A percentile compares a stretch with the other conserved stretches of the same genome.
Conservation (phyloP, 2,329 filamentous ascomycete species). For the Fusarium agapanthi region DNA sequence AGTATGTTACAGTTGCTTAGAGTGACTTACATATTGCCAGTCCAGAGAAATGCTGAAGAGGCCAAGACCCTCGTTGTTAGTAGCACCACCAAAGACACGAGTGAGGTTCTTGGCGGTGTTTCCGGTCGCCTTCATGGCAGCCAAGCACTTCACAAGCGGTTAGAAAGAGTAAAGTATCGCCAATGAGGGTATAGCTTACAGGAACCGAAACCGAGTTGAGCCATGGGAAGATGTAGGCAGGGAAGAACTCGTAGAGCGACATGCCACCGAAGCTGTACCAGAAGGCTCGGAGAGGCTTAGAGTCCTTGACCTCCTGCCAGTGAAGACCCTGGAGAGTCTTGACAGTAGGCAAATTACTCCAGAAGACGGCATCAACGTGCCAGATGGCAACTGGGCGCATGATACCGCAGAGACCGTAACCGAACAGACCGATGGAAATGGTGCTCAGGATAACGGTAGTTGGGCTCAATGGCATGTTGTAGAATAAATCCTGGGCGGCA, state of each 20-base stretch:
- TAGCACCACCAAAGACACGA: constrained; percentile 60
- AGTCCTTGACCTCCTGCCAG: constrained; percentile 59
- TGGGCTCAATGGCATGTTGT: constrained; percentile 55
- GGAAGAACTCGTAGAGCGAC: constrained; percentile 61
- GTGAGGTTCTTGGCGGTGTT: constrained; percentile 54
- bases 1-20: fast-evolving
- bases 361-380: constrained; percentile 66
- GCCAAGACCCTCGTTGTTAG: constrained; percentile 62
- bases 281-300: constrained; percentile 61
- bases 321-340: constrained; percentile 64
- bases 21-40: constrained; percentile 60
- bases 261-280: constrained; percentile 61
- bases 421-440: constrained; percentile 64
- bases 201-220: constrained; percentile 64
- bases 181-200: not conserved
- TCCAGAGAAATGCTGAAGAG: constrained; percentile 61
- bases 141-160: constrained; percentile 51
- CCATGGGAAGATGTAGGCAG: constrained; percentile 64
- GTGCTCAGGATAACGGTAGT: constrained; percentile 58
- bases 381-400: constrained; percentile 64
- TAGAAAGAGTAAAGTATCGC: fast-evolving
- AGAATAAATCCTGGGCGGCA: constrained; percentile 61
- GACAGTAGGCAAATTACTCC: constrained; percentile 61
- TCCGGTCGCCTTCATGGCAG: constrained; percentile 60
- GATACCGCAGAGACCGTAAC: constrained; percentile 62